phyloP scores from a whole-genome alignment of 140 eudicot species.

The Bidens hawaiensis region DNA sequence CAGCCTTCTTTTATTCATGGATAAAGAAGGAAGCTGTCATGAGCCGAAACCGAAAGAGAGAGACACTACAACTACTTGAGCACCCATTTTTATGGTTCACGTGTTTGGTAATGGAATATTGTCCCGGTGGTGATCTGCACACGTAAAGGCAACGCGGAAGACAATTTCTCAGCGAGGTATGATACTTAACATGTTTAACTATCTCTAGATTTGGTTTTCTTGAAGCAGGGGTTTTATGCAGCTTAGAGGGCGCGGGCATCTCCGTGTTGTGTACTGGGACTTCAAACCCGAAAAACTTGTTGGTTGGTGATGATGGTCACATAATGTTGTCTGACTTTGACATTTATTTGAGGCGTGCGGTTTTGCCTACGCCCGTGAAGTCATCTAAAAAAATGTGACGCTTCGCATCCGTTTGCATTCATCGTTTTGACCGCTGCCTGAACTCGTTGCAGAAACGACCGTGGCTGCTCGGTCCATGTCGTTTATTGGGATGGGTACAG shows the following conservation, averaged over 20 bases:
- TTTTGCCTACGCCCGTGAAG: constrained; percentile 64
- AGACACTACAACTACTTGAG: constrained; percentile 71
- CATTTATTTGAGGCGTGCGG: constrained; percentile 66
- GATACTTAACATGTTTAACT: no score
- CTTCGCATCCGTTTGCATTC: constrained; percentile 53
- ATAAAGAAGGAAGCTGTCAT: constrained; percentile 61
- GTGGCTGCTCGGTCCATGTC: constrained; percentile 87
- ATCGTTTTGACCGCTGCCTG: constrained; percentile 48
- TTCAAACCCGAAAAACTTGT: constrained; percentile 76
- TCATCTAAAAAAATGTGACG: constrained; percentile 35
- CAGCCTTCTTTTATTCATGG: no score
- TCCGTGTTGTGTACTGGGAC: constrained; percentile 77
- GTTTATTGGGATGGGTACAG: constrained; percentile 75
- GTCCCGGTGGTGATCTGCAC: constrained; percentile 86
- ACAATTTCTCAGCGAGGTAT: constrained; percentile 79
- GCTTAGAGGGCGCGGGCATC: constrained; percentile 87
- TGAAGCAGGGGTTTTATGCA: constrained; percentile 68
- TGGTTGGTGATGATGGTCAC: constrained; percentile 82
- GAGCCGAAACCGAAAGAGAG: constrained; percentile 80
- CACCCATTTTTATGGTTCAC: constrained; percentile 79
- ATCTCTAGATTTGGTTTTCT: background rate
- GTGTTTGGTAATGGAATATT: no score
- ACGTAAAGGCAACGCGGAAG: constrained; percentile 73
- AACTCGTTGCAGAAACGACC: constrained; percentile 72
- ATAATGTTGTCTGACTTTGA: no score